These are phyloP conservation scores for Hawksworthiomyces lignivorus DNA, from an alignment of 2,329 filamentous ascomycete genomes.

Conservation along the genomic window DNA sequence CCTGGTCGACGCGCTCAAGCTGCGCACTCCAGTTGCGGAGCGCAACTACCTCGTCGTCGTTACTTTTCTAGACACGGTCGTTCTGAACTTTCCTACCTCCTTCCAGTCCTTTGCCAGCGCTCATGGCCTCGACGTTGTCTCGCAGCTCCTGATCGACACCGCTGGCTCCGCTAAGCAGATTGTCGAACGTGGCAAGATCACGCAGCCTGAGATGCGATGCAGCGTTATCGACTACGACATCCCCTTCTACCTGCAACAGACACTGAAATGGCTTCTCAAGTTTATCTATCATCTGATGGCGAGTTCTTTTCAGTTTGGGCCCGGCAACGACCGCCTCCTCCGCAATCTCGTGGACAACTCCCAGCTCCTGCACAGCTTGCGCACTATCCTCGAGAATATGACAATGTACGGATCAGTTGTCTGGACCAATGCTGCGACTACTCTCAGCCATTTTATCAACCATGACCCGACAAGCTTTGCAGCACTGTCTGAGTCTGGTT, in stretches of 20 bases:
- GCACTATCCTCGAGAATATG: constrained; percentile 73
- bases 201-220: constrained; percentile 61
- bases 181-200: constrained; percentile 62
- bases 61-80: constrained; percentile 78
- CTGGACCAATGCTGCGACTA: constrained; percentile 90
- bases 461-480: constrained; percentile 97
- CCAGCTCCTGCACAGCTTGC: constrained; percentile 69
- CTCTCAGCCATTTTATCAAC: constrained; percentile 93
- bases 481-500: constrained; percentile 86
- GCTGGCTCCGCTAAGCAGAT: constrained; percentile 62
- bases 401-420: constrained; percentile 80
- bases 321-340: constrained; percentile 75
- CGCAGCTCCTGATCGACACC: constrained; percentile 75
- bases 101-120: constrained; percentile 76
- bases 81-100: constrained; percentile 77
- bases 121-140: constrained; percentile 81
- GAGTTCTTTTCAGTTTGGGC: constrained; percentile 56
- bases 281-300: constrained; percentile 94
- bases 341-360: constrained; percentile 93
- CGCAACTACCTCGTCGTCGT: constrained; percentile 78
- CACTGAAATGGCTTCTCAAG: constrained; percentile 87
- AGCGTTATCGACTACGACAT: constrained; percentile 87
- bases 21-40: constrained; percentile 74
- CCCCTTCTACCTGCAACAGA: constrained; percentile 87
- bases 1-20: constrained; percentile 77